These are phyloP conservation scores for Monosporascus sp. DNA, from an alignment of 2,329 filamentous ascomycete genomes.

Conservation along the genomic window DNA sequence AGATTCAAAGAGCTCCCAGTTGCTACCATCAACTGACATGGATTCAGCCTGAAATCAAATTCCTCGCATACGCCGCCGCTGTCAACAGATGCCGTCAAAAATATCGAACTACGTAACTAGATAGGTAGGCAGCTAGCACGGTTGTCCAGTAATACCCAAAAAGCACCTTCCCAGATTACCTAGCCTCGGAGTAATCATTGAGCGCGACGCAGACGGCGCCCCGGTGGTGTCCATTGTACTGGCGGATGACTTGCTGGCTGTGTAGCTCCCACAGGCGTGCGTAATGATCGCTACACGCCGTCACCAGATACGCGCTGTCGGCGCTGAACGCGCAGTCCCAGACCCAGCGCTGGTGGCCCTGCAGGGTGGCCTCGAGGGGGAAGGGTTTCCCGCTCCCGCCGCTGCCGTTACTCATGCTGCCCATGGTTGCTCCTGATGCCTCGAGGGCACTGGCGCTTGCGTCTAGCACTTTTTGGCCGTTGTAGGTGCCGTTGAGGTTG, in stretches of 20 bases:
- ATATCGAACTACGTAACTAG: neutral
- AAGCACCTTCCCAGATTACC: constrained; percentile 17
- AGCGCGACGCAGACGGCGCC: constrained; percentile 89
- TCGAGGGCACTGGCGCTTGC: constrained; percentile 4
- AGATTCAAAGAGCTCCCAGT: too few relatives aligned
- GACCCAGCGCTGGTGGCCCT: constrained; percentile 90
- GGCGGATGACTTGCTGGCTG: constrained; percentile 83
- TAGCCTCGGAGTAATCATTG: constrained; percentile 71
- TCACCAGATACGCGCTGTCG: constrained; percentile 88
- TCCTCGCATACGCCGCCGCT: neutral
- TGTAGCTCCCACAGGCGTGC: constrained; percentile 84
- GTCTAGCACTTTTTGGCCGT: neutral
- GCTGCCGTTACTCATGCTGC: constrained; percentile 3
- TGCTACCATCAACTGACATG: neutral
- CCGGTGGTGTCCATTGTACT: constrained; percentile 92
- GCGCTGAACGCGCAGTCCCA: constrained; percentile 97
- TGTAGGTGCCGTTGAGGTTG: constrained; percentile 1
- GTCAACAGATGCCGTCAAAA: neutral
- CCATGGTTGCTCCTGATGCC: constrained; percentile 6
- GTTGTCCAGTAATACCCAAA: too few relatives aligned
- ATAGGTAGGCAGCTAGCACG: too few relatives aligned
- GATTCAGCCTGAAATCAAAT: neutral
- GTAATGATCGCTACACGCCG: constrained; percentile 90
- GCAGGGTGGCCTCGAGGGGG: constrained; percentile 78
- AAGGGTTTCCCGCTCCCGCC: constrained; percentile 47